Conservation (phyloP, 1,284 basidiomycete species). For the Mycena citricolor region DNA sequence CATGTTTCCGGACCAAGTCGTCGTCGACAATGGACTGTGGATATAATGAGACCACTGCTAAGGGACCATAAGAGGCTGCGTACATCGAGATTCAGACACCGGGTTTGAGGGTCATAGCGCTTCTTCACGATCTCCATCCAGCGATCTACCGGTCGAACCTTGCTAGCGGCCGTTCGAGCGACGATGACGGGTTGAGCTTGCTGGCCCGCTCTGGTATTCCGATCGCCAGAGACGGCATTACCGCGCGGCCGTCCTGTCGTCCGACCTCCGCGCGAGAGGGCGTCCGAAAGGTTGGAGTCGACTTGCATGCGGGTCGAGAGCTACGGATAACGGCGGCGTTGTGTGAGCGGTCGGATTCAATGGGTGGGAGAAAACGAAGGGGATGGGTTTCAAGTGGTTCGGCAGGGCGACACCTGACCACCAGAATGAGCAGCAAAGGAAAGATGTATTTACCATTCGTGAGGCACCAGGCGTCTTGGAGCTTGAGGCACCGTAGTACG, state of each 20-base stretch:
- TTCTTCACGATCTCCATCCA: slow-evolving; percentile 72
- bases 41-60: slow-evolving; percentile 2
- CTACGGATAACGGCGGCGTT: slow-evolving; percentile 36
- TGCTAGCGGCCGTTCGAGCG: slow-evolving; percentile 27
- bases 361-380: slow-evolving; percentile 34
- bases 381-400: slow-evolving; percentile 33
- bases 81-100: slow-evolving; percentile 81
- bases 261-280: slow-evolving; percentile 53
- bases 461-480: slow-evolving; percentile 45
- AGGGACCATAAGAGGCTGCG: slow-evolving; percentile 29
- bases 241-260: slow-evolving; percentile 52
- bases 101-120: slow-evolving; percentile 65
- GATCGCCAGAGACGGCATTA: slow-evolving; percentile 45
- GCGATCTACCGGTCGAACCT: slow-evolving; percentile 45
- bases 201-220: slow-evolving; percentile 10
- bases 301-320: slow-evolving; percentile 34
- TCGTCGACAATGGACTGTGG: slow-evolving; percentile 63
- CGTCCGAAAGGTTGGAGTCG: slow-evolving; percentile 41
- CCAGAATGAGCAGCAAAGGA: slow-evolving; percentile 33
- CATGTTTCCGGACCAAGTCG: slow-evolving; percentile 64
- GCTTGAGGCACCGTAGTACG: no score
- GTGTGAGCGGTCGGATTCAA: slow-evolving; percentile 34
- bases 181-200: slow-evolving; percentile 11
- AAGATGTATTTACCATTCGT: slow-evolving; percentile 67
- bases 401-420: slow-evolving; percentile 35